phyloP scores from a whole-genome alignment of 768 basidiomycete species.

The Lanmaoa rubissima region DNA sequence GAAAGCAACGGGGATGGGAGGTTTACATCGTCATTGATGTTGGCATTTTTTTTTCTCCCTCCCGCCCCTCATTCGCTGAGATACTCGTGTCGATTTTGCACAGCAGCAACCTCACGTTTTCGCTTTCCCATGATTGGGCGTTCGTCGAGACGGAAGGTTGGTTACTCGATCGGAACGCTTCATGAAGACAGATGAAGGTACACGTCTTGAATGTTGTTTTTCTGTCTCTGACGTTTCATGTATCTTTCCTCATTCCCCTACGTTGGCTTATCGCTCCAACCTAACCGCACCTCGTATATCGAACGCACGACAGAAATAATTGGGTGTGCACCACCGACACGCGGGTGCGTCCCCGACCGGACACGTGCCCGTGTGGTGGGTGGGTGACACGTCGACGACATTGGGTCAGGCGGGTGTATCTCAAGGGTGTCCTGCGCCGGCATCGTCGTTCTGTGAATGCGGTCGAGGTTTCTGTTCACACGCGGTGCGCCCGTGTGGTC shows the following conservation, averaged over 20 bases:
- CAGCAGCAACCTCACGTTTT: conserved; percentile 81
- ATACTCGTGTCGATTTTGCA: conserved; percentile 19
- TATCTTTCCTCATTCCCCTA: too few species aligned
- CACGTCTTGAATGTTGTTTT: not conserved
- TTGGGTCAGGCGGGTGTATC: conserved; percentile 68
- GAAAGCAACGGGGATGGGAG: too few species aligned
- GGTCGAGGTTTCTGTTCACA: too few species aligned
- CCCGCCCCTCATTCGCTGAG: not conserved
- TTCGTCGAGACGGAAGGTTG: conserved; percentile 80
- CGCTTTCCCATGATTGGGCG: conserved; percentile 67
- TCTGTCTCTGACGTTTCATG: not conserved
- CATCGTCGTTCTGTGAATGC: too few species aligned
- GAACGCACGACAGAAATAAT: conserved; percentile 37
- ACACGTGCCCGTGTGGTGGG: conserved; percentile 42
- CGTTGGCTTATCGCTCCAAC: not conserved
- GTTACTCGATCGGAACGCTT: conserved; percentile 60
- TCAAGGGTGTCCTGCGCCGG: too few species aligned
- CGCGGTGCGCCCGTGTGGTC: not conserved
- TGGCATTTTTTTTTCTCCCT: too few species aligned
- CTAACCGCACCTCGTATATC: not conserved
- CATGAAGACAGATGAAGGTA: conserved; percentile 30
- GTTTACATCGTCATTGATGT: too few species aligned
- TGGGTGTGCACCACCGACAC: conserved; percentile 83
- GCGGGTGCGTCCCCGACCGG: conserved; percentile 56
- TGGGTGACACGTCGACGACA: conserved; percentile 62